Evolutionary conservation across 2,329 filamentous ascomycete genomes (phyloP), one percentile per base, ranked within the genome.

Genomic region (Xylariomycetidae sp.): DNA sequence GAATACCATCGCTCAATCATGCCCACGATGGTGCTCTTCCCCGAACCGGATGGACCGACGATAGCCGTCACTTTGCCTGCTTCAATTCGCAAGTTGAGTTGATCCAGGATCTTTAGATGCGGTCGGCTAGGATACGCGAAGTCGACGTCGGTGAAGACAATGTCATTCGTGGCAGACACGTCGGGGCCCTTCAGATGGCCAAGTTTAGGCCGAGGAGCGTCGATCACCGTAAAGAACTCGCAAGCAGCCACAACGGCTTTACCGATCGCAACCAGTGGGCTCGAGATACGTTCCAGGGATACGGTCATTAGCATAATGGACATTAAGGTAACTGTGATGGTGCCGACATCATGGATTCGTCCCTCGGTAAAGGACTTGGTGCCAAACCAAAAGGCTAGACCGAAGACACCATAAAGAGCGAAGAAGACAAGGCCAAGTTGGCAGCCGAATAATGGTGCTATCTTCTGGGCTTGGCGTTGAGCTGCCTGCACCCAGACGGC

Each of bases 21-120:
- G 0, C 78, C 80, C 1, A 86, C 74, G 17, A 87, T 76, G 0
- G 83, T 88, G 31, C 77, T 83, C 54, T 88, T 89, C 1, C 84
- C 83, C 4, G 73, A 79, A 0, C 83, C 83, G 3, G 79, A 84
- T 1, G 80, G 74, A 0, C 83, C 83, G 14, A 88, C 82, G 13
- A 88, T 79, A 2, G 83, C 83, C 1, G 81, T 85, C 2, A 79
- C 71, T 48, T 83, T 82, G 14, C 79, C 79, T 6, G 73, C 67
- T 38, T 73, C 65, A 35, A 86, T 73, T 0, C 56, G 62, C 7
- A 85, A 57, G 45, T 70, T 67, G 3, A 85, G 54, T 3, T 67
- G 59, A 44, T 82, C 69, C 1, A 85, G 57, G 0, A 85, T 74
- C 47, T 75, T 76, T 39, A 80, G 71, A 37, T 79, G 69, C 0